Evolutionary conservation across 208 protist genomes (phyloP), one percentile per base, ranked within the genome.

Genomic region (Acanthamoeba divionensis): DNA sequence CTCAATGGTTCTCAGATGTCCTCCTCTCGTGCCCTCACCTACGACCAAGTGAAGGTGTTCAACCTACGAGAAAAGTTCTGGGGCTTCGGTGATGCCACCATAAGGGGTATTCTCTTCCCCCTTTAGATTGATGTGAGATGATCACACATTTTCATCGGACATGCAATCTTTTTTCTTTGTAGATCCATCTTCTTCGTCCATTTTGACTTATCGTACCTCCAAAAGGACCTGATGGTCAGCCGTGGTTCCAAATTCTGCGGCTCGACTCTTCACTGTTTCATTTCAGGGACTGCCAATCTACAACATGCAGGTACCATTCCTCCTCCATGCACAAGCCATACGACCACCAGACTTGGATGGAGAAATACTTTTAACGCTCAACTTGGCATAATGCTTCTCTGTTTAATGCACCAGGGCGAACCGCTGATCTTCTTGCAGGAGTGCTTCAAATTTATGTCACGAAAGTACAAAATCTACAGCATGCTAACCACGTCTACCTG

Each of bases 401-500:
- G 8, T 57, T 18, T 57, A 18, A 18, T 13, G 18, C 15, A 57
- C 15, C 67, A 77, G 67, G 67, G 67, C 15, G 67, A 77, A 29
- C 67, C 67, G 33, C 21, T 77, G 29, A 77, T 77, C 41, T 29
- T 77, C 21, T 24, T 77, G 67, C 29, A 77, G 24, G 67, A 77
- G 67, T 77, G 67, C 31, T 77, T 18, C 24, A 77, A 77, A 29
- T 77, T 77, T 47, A n/a, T 77, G 29, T 15, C 67, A 18, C 29
- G 24, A n/a, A 77, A 77, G 31, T 77, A 38, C 67, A 77, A 77
- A 47, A 77, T 77, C 12, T 77, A 77, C 21, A 77, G 67, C 67
- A 77, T 77, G 24, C 10, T 77, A n/a, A 21, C 67, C 15, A 9
- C 52, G 54, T 48, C 44, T 21, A 9, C 44, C 13, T 38, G 67